Conservation (phyloP, 306 rosid species). For the Sophora flavescens region DNA sequence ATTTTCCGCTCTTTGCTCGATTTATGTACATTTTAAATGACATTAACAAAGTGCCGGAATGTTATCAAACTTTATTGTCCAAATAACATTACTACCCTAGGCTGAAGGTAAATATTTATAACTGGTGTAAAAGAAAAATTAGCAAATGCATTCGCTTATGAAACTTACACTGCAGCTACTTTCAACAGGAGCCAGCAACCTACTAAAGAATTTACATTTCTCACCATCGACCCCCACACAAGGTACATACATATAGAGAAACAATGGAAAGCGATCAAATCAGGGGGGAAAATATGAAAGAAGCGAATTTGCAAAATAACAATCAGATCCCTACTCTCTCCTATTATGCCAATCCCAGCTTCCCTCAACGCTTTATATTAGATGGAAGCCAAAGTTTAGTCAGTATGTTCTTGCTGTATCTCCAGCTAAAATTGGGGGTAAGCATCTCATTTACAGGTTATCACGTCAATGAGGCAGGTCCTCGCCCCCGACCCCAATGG, state of each 20-base stretch:
- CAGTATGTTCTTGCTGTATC: slow-evolving; percentile 57
- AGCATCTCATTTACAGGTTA: slow-evolving; percentile 68
- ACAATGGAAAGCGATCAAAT: slow-evolving; percentile 68
- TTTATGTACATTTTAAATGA: too few species aligned
- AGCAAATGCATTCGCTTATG: slow-evolving; percentile 68
- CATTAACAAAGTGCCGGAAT: too few species aligned
- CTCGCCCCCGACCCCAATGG: slow-evolving; percentile 85
- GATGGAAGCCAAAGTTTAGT: slow-evolving; percentile 70
- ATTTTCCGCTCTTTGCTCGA: too few species aligned
- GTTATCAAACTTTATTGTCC: too few species aligned
- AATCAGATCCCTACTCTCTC: slow-evolving; percentile 73
- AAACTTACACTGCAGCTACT: slow-evolving; percentile 80
- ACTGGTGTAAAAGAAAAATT: slow-evolving; percentile 45
- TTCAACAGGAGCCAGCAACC: slow-evolving; percentile 71
- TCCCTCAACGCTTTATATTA: slow-evolving; percentile 55
- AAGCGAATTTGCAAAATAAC: slow-evolving; percentile 52
- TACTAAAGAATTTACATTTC: slow-evolving; percentile 86
- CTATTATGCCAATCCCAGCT: slow-evolving; percentile 68
- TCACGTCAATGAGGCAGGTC: slow-evolving; percentile 76
- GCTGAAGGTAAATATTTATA: slow-evolving; percentile 47
- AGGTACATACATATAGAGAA: slow-evolving; percentile 62
- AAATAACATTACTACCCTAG: too few species aligned
- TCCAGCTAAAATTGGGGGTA: slow-evolving; percentile 62
- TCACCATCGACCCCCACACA: slow-evolving; percentile 90
- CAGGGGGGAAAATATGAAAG: slow-evolving; percentile 15